phyloP scores from a whole-genome alignment of 23 red algal genomes.

The Gracilariopsis chorda region DNA sequence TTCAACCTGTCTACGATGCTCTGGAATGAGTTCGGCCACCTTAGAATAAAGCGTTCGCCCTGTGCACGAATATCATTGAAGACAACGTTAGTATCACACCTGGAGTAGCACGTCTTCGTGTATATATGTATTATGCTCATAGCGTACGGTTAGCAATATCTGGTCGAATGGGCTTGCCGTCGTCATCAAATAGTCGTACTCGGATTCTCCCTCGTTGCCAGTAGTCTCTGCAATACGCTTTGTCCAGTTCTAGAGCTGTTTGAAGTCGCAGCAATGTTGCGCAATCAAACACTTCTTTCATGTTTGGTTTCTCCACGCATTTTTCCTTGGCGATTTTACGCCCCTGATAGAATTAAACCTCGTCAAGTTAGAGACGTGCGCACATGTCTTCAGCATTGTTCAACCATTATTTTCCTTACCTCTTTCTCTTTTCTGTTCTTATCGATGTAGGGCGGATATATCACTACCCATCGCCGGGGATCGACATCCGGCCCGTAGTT shows the following conservation, averaged over 20 bases:
- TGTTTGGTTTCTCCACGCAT: conserved; percentile 53
- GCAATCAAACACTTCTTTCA: conserved; percentile 66
- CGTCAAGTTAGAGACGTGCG: not conserved
- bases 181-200: conserved; percentile 54
- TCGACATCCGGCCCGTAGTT: conserved; percentile 49
- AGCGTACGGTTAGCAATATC: conserved; percentile 61
- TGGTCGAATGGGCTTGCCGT: conserved; percentile 10
- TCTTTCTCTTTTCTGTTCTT: conserved; percentile 46
- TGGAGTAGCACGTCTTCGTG: not conserved
- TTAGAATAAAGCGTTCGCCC: conserved; percentile 50
- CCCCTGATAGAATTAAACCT: not conserved
- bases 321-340: conserved; percentile 63
- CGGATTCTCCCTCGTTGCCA: conserved; percentile 48
- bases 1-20: conserved; percentile 42
- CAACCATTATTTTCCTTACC: not conserved
- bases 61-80: not conserved
- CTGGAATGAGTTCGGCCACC: conserved; percentile 51
- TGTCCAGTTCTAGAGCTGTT: conserved; percentile 38
- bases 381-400: not conserved
- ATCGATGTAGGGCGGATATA: conserved; percentile 67
- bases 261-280: conserved; percentile 48
- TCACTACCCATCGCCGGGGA: conserved; percentile 57
- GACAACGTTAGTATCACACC: not conserved
- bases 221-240: conserved; percentile 53
- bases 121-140: not conserved